phyloP scores from a whole-genome alignment of 2,329 filamentous ascomycete genomes.

The Colletotrichum costaricense region DNA sequence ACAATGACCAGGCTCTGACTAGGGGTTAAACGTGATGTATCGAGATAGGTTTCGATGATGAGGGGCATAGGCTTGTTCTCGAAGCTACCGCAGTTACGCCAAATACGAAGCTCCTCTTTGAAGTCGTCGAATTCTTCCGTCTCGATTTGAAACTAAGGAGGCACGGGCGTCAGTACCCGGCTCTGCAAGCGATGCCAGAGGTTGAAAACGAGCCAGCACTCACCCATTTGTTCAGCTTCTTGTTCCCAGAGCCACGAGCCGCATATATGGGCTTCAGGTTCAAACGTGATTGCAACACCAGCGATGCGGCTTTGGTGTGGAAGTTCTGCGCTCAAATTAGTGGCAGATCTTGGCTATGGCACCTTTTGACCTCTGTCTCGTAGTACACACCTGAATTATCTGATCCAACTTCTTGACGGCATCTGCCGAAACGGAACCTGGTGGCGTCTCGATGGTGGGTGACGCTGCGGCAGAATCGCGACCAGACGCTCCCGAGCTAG shows the following conservation, averaged over 20 bases:
- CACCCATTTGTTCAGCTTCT: conserved; percentile 90
- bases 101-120: conserved; percentile 81
- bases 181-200: not conserved
- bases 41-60: conserved; percentile 90
- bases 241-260: conserved; percentile 53
- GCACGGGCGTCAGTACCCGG: not conserved
- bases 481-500: conserved; percentile 55
- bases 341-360: not conserved
- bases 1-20: conserved; percentile 89
- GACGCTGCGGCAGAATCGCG: conserved; percentile 55
- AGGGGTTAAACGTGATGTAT: conserved; percentile 80
- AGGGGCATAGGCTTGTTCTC: conserved; percentile 80
- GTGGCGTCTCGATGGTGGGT: conserved; percentile 59
- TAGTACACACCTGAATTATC: conserved; percentile 80
- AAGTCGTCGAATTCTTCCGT: conserved; percentile 93
- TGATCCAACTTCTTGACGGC: conserved; percentile 86
- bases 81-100: conserved; percentile 83
- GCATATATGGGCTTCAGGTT: conserved; percentile 70
- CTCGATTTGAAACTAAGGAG: conserved; percentile 87
- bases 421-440: conserved; percentile 66
- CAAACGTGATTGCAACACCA: conserved; percentile 85
- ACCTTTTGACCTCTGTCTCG: not conserved
- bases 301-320: conserved; percentile 86
- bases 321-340: conserved; percentile 76
- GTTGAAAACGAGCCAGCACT: conserved; percentile 44